These are phyloP conservation scores for Hypoxylon intermedium DNA, from an alignment of 495 filamentous ascomycete genomes.

Conservation along the genomic window DNA sequence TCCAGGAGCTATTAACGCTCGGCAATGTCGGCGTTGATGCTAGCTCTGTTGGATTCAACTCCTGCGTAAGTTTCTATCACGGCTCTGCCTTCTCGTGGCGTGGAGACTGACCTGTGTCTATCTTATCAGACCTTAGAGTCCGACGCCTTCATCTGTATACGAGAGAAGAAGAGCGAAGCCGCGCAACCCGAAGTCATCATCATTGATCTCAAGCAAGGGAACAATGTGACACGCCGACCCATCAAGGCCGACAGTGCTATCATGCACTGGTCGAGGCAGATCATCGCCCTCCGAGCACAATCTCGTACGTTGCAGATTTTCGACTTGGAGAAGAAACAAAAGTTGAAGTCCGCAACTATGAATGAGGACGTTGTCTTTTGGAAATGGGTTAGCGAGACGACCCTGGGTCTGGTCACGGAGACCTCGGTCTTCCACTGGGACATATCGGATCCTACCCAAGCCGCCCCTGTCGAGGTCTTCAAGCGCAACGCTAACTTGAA, in stretches of 20 bases:
- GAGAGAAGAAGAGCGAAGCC: slow-evolving; percentile 83
- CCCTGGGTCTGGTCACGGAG: slow-evolving; percentile 88
- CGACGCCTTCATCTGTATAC: slow-evolving; percentile 91
- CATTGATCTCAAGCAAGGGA: slow-evolving; percentile 91
- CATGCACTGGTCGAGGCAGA: slow-evolving; percentile 96
- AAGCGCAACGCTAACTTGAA: slow-evolving; percentile 87
- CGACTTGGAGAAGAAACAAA: slow-evolving; percentile 85
- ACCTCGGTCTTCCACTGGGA: slow-evolving; percentile 96
- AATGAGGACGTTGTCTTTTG: slow-evolving; percentile 97
- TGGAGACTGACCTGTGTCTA: slow-evolving; percentile 30
- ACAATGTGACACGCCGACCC: slow-evolving; percentile 88
- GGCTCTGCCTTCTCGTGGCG: slow-evolving; percentile 1
- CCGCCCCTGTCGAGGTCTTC: slow-evolving; percentile 85
- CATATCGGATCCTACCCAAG: slow-evolving; percentile 80
- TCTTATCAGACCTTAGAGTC: slow-evolving; percentile 87
- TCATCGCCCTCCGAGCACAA: slow-evolving; percentile 95
- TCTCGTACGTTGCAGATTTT: slow-evolving; percentile 95
- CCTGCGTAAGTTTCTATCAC: slow-evolving; percentile 74
- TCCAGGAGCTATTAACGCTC: slow-evolving; percentile 92
- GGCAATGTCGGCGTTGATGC: slow-evolving; percentile 80
- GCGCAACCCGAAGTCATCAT: slow-evolving; percentile 93
- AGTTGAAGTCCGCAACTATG: slow-evolving; percentile 94
- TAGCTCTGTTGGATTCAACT: slow-evolving; percentile 92
- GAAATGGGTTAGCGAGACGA: slow-evolving; percentile 95
- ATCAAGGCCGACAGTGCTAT: slow-evolving; percentile 99